A percentile compares a stretch with the other conserved stretches of the same genome.
phyloP scores from a whole-genome alignment of 352 stramenopile genomes.

The Phytophthora brassicae region DNA sequence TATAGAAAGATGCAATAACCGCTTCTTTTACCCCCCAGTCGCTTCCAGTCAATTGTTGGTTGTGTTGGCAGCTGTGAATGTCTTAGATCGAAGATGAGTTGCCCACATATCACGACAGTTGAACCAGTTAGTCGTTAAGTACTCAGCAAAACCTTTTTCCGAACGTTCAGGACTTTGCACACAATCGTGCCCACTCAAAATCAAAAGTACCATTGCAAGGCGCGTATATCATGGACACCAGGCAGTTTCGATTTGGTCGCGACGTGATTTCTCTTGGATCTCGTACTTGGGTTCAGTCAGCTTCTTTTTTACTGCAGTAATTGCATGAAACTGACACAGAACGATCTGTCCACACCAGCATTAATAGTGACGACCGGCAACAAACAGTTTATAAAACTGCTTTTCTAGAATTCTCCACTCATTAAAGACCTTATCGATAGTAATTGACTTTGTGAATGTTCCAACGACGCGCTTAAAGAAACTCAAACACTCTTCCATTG shows the following conservation, averaged over 20 bases:
- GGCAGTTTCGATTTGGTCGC: not conserved
- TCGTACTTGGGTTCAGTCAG: not conserved
- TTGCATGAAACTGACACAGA: slow-evolving; percentile 8
- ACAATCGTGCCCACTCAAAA: no score
- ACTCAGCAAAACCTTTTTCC: slow-evolving; percentile 9
- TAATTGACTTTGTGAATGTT: not conserved
- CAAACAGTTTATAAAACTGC: no score
- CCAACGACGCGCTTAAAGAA: not conserved
- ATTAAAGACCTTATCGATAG: slow-evolving; percentile 1
- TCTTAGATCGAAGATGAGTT: slow-evolving; percentile 6
- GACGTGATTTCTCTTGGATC: not conserved
- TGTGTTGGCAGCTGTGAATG: slow-evolving; percentile 6
- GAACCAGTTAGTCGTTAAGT: slow-evolving; percentile 5
- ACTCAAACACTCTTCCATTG: not conserved
- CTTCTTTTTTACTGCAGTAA: slow-evolving; percentile 5
- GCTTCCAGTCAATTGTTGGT: not conserved
- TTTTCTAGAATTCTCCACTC: slow-evolving; percentile 5
- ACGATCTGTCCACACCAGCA: no score
- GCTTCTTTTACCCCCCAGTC: slow-evolving; percentile 2
- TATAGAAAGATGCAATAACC: not conserved
- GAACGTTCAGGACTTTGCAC: no score
- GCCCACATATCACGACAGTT: slow-evolving; percentile 2
- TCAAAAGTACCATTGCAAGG: no score
- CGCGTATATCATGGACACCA: no score
- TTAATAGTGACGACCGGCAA: no score